Evolutionary conservation across 805 yeast species (phyloP).

Genomic region (Pichia scutulata): DNA sequence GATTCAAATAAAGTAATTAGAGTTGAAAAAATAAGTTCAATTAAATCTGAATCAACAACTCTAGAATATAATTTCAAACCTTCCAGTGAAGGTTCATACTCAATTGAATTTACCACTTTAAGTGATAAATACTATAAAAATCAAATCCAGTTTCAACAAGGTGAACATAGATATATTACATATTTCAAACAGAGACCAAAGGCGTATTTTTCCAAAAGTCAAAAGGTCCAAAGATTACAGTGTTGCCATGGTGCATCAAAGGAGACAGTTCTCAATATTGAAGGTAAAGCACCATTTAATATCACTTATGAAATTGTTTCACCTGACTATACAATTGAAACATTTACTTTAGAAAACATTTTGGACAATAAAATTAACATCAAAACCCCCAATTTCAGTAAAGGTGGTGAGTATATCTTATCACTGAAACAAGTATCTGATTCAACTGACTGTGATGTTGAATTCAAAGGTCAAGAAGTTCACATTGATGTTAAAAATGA

Average conservation of each 20-base stretch:
- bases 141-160: constrained; percentile 24
- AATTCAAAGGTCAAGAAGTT: constrained; percentile 54
- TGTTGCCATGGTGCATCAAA: constrained; percentile 29
- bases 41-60: constrained; percentile 27
- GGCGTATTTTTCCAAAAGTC: constrained; percentile 31
- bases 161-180: constrained; percentile 52
- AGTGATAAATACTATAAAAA: constrained; percentile 53
- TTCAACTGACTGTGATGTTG: constrained; percentile 71
- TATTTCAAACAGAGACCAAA: constrained; percentile 66
- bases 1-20: constrained; percentile 18
- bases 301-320: constrained; percentile 64
- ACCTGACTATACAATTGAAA: constrained; percentile 37
- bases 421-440: constrained; percentile 63
- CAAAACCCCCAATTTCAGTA: constrained; percentile 44
- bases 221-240: constrained; percentile 14
- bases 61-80: constrained; percentile 64
- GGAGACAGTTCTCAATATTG: constrained; percentile 49
- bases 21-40: constrained; percentile 20
- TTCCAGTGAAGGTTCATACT: constrained; percentile 70
- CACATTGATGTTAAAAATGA: constrained; percentile 62
- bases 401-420: constrained; percentile 70
- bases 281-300: constrained; percentile 75
- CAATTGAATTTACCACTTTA: constrained; percentile 58
- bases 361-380: constrained; percentile 32
- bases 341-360: constrained; percentile 37